Evolutionary conservation across 768 basidiomycete species (phyloP), one percentile per base, ranked within the genome.

Genomic region (Suillus clintonianus): DNA sequence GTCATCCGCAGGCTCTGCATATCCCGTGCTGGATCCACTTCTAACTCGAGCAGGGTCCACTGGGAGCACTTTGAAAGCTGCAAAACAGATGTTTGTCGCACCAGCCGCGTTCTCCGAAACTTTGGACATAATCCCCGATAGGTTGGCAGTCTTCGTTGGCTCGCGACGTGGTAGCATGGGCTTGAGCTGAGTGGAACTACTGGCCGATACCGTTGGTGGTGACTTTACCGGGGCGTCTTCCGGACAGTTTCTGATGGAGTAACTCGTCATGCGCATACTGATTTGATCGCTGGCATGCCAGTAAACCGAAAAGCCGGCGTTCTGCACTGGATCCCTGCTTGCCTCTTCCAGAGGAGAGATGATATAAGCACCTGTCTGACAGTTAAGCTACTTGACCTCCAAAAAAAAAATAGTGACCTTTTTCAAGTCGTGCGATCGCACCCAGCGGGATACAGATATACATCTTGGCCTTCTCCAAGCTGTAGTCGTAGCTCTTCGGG

Each of bases 271-370:
- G 30, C 94, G 86, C 0, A 93, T 93, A 64, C 67, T 73, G 62
- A 87, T 83, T 71, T 92, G 88, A 65, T 89, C 82, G 1, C 84
- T 79, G 51, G 86, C 86, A 43, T 85, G 82, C 89, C 93, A 99
- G n/a, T 85, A 83, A 56, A 99, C 74, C 3, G 88, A 75, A 73
- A 99, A 94, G 1, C 97, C 97, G 48, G 89, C 89, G 71, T 98
- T 98, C 78, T 98, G 94, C 22, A 81, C 72, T 0, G 91, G 86
- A 74, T 97, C 94, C 17, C 95, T 87, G 68, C 93, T 94, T 0
- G 93, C 88, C 74, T 97, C 94, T 76, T 98, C 94, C 2, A 99
- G 81, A 2, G 96, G 89, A 1, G 96, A 97, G 47, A 98, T 78
- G 64, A 99, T 98, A 73, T 99, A 99, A 51, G 93, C 88, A n/a